Base-by-base conservation (phyloP, 768 basidiomycete species). In the Leccinum subgranulosum region DNA sequence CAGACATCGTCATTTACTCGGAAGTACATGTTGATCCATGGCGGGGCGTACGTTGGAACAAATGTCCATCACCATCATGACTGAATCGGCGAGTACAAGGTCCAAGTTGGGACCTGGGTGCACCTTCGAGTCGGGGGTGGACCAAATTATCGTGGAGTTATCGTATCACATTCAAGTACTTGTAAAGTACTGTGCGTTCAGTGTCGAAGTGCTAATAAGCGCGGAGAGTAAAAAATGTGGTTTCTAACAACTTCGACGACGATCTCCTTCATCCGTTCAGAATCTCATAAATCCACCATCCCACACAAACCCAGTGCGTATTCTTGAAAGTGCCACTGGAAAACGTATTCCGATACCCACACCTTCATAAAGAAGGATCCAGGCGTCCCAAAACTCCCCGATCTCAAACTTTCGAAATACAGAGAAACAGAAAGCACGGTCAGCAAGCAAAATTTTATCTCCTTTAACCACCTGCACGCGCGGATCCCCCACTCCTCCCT, bases 361-460 rank as follows among this genome's bases (percentile, higher is more conserved):
- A n/a, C n/a, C n/a, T n/a, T n/a, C n/a, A n/a, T 93, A 41, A 93
- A 90, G 74, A 94, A 92, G 68, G 94, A 96, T 70, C 89, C 90
- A 34, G 94, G 93, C 17, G 77, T 97, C 2, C 94, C 94, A 6
- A 85, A 88, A 66, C 81, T 96, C 2, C 87, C 90, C 15, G 79
- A 84, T 73, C 75, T 90, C 49, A 91, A 90, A 75, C 74, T n/a
- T 76, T 31, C 75, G 79, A 57, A 81, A 82, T 74, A 78, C 77
- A 55, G 79, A 76, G 39, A 82, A 79, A 56, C 77, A 79, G 43
- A 78, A 76, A 53, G 73, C 73, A 21, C 76, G 72, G 23, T 66
- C 73, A 41, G 81, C 77, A 60, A 54, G 78, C 78, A 45, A 11
- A 41, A 41, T 39, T 1, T 7, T 8, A 2, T 61, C 43, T 60